Percentiles rank a stretch among this genome's conserved stretches.
Conservation (phyloP, 2,329 filamentous ascomycete species). For the Penicillium freii region DNA sequence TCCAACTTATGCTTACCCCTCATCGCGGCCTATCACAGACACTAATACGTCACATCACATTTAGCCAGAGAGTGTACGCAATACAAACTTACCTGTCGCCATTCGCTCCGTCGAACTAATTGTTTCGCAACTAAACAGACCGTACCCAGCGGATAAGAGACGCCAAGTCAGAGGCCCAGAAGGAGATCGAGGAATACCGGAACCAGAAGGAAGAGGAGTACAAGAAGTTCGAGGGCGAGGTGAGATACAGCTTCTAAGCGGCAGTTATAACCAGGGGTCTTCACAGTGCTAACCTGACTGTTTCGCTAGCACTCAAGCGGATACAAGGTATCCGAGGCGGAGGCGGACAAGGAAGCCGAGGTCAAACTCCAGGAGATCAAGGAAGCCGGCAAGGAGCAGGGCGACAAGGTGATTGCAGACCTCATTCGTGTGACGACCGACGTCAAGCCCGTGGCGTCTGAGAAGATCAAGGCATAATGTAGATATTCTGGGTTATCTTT, state of each 20-base stretch:
- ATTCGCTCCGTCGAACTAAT: constrained; percentile 17
- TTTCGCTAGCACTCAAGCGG: constrained; percentile 76
- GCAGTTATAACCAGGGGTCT: not conserved
- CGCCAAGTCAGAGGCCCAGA: constrained; percentile 92
- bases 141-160: constrained; percentile 97
- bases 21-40: constrained; percentile 2
- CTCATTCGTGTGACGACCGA: constrained; percentile 82
- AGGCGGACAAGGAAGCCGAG: constrained; percentile 78
- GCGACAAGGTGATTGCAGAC: constrained; percentile 76
- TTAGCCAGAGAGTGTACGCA: constrained; percentile 80
- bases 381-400: constrained; percentile 73
- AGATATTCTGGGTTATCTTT: constrained; percentile 14
- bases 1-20: constrained; percentile 10
- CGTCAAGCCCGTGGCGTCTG: constrained; percentile 69
- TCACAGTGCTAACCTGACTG: not conserved
- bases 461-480: constrained; percentile 42
- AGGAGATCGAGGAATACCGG: constrained; percentile 93
- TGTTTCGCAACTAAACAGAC: constrained; percentile 51
- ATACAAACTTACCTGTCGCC: constrained; percentile 4
- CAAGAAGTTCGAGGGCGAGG: constrained; percentile 86
- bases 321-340: constrained; percentile 77
- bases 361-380: constrained; percentile 79
- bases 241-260: constrained; percentile 34
- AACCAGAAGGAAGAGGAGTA: constrained; percentile 89
- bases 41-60: constrained; percentile 29